Evolutionary conservation across 1,284 basidiomycete species (phyloP).

Genomic region (Boletus hoseneyae): DNA sequence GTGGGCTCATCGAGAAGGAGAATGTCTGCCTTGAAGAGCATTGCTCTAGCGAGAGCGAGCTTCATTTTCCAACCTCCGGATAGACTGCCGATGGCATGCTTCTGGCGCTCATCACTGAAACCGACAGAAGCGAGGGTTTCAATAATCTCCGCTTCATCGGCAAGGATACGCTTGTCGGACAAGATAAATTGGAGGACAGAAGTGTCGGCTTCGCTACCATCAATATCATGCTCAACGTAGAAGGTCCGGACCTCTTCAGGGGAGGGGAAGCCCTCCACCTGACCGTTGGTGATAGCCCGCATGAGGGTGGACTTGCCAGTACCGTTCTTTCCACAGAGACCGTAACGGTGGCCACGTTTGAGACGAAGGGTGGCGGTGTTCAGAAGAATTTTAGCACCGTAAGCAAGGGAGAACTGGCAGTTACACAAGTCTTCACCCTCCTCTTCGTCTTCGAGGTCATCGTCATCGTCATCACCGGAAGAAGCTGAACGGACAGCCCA

Average conservation of each 20-base stretch:
- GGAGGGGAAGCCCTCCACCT: conserved; percentile 97
- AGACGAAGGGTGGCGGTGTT: conserved; percentile 95
- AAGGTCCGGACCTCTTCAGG: conserved; percentile 95
- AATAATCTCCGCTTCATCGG: conserved; percentile 66
- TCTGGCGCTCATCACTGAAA: conserved; percentile 86
- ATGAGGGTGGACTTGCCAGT: conserved; percentile 98
- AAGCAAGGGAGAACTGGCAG: conserved; percentile 96
- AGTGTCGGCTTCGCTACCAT: conserved; percentile 91
- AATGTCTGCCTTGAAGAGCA: conserved; percentile 99
- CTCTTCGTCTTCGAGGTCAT: conserved; percentile 84
- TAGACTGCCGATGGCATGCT: conserved; percentile 82
- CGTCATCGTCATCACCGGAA: conserved; percentile 69
- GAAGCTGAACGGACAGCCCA: conserved; percentile 88
- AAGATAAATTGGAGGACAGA: conserved; percentile 89
- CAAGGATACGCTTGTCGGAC: conserved; percentile 82
- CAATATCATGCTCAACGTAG: conserved; percentile 99
- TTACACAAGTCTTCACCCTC: conserved; percentile 98
- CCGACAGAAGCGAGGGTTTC: conserved; percentile 88
- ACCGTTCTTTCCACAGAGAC: conserved; percentile 98
- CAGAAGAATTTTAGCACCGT: conserved; percentile 97
- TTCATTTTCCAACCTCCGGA: conserved; percentile 99
- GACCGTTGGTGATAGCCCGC: conserved; percentile 94
- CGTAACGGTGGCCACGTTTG: conserved; percentile 98
- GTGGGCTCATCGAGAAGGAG: conserved; percentile 96
- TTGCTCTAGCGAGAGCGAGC: conserved; percentile 96